These are phyloP conservation scores for Barnettozyma salicaria DNA, from an alignment of 805 yeast species.

Conservation along the genomic window DNA sequence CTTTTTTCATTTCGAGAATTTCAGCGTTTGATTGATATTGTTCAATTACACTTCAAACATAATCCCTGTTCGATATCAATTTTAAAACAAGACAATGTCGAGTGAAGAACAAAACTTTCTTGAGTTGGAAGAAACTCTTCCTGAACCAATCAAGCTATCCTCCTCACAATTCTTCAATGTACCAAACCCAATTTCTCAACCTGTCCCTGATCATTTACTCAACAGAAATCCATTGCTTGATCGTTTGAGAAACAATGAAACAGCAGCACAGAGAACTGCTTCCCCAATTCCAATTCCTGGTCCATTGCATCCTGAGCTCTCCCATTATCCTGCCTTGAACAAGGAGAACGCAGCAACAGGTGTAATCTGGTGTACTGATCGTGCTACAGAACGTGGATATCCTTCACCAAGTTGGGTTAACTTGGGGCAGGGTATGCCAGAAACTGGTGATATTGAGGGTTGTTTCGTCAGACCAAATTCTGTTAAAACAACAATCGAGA, in stretches of 20 bases:
- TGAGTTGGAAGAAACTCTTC: conserved; percentile 23
- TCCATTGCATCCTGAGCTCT: conserved; percentile 38
- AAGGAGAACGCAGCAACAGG: conserved; percentile 56
- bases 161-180: conserved; percentile 21
- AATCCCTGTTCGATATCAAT: too few relatives aligned
- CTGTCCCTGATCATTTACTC: conserved; percentile 11
- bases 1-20: too few relatives aligned
- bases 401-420: conserved; percentile 43
- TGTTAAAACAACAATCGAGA: conserved; percentile 40
- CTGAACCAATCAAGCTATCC: conserved; percentile 24
- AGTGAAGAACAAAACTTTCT: conserved; percentile 17
- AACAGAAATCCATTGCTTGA: conserved; percentile 2
- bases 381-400: conserved; percentile 53
- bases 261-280: conserved; percentile 19
- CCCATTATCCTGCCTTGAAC: conserved; percentile 53
- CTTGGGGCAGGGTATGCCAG: conserved; percentile 62
- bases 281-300: conserved; percentile 47
- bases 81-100: background rate
- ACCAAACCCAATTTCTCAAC: background rate
- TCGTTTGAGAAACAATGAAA: conserved; percentile 6
- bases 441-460: conserved; percentile 55
- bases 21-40: too few relatives aligned
- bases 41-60: too few relatives aligned
- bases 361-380: conserved; percentile 58
- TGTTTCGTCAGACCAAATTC: conserved; percentile 48